Percentiles rank a stretch among this genome's conserved stretches.
Evolutionary conservation across 208 protist species (phyloP).

Genomic region (Balamuthia mandrillaris): DNA sequence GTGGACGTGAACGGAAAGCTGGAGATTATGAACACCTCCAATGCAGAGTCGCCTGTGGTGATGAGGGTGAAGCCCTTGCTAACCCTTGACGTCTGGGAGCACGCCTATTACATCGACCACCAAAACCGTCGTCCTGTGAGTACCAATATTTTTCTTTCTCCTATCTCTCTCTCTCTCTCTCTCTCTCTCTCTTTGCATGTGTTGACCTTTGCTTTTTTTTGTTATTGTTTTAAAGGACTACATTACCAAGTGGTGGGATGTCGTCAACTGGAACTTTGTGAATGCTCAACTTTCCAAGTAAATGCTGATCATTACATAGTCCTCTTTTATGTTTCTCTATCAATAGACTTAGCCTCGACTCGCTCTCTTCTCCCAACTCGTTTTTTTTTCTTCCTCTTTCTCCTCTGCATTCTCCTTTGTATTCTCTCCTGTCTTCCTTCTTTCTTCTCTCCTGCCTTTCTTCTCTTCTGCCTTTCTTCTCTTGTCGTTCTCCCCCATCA

Average conservation of each 20-base stretch:
- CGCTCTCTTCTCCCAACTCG: no score
- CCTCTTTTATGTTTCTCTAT: no score
- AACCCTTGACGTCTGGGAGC: constrained; percentile 49
- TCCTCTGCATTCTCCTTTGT: no score
- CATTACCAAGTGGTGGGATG: constrained; percentile 45
- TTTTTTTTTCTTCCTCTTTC: no score
- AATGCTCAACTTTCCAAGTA: constrained; percentile 19
- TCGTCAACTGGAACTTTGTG: constrained; percentile 53
- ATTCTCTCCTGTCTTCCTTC: no score
- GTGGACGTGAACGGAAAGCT: constrained; percentile 41
- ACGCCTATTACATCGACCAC: constrained; percentile 59
- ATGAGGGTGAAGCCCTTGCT: constrained; percentile 25
- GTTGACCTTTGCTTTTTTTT: no score
- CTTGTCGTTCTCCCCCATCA: no score
- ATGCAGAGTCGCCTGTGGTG: constrained; percentile 28
- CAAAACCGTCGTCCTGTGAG: constrained; percentile 52
- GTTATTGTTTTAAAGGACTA: constrained; percentile 30
- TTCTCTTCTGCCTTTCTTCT: no score
- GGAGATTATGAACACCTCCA: constrained; percentile 41
- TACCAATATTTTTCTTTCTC: background rate
- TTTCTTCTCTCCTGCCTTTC: no score
- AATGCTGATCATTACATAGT: no score
- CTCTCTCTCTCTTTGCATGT: background rate
- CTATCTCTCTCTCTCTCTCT: background rate
- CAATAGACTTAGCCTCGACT: no score